Conservation (phyloP, 305 asterid species). For the Coffea humblotiana region DNA sequence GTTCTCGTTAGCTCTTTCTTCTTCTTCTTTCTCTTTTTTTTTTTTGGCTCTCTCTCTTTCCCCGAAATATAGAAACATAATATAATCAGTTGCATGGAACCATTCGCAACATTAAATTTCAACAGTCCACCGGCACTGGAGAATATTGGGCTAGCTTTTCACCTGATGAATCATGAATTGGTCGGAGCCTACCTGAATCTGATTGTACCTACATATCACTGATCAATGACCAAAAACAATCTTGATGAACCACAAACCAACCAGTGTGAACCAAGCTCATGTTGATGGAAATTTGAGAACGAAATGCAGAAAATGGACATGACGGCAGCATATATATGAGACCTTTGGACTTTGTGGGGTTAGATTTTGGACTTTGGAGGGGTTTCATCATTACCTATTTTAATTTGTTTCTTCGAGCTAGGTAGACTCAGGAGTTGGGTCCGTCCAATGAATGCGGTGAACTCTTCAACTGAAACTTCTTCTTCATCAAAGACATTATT, state of each 20-base stretch:
- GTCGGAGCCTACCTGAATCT: background rate
- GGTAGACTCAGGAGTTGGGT: background rate
- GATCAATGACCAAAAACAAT: background rate
- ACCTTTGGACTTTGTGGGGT: background rate
- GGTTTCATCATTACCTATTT: background rate
- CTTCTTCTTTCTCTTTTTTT: no score
- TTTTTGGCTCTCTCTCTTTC: no score
- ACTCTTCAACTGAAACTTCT: background rate
- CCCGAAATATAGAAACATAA: no score
- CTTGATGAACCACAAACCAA: background rate
- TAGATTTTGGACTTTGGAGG: background rate
- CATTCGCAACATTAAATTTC: no score
- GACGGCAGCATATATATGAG: background rate
- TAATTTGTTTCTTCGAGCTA: background rate
- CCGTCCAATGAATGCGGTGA: background rate
- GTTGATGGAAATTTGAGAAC: background rate
- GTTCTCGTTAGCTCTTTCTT: no score
- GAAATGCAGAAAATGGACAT: background rate
- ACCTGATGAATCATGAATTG: background rate
- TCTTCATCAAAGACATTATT: no score
- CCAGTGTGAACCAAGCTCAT: background rate
- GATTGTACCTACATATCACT: background rate
- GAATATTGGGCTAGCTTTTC: background rate
- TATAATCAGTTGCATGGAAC: no score
- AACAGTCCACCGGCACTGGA: background rate